Conservation (phyloP, 2,329 filamentous ascomycete species). For the Stromatinia cepivora region DNA sequence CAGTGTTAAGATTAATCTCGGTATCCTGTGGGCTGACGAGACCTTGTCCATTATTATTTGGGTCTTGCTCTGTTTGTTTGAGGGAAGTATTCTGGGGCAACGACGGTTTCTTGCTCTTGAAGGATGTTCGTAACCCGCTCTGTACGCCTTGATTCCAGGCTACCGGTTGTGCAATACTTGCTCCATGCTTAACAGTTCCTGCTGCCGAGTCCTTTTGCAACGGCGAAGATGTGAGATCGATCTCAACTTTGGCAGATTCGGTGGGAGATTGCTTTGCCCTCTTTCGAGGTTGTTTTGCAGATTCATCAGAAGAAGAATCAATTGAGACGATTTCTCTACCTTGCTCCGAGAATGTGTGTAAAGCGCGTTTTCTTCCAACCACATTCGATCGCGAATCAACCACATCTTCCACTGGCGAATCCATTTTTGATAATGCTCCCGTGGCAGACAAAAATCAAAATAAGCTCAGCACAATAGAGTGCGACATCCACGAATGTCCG, state of each 20-base stretch:
- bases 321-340: slow-evolving; percentile 10
- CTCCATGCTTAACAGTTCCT: background rate
- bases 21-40: background rate
- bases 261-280: slow-evolving; percentile 10
- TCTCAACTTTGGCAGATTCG: background rate
- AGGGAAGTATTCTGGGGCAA: background rate
- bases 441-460: background rate
- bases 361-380: slow-evolving; percentile 20
- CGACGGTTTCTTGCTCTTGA: slow-evolving; percentile 35
- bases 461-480: background rate
- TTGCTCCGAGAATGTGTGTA: slow-evolving; percentile 15
- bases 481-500: background rate
- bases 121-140: slow-evolving; percentile 45
- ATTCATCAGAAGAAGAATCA: slow-evolving; percentile 23
- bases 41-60: slow-evolving; percentile 8
- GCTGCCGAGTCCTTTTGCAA: background rate
- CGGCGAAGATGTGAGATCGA: slow-evolving; percentile 11
- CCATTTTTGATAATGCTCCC: slow-evolving; percentile 7
- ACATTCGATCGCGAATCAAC: slow-evolving; percentile 18
- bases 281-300: slow-evolving; percentile 10
- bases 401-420: slow-evolving; percentile 10
- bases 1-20: background rate
- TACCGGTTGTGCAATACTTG: background rate
- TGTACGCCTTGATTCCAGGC: slow-evolving; percentile 48
- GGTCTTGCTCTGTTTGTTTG: background rate